Percentiles rank a stretch among this genome's conserved stretches.
These are phyloP conservation scores for Poronia punctata DNA, from an alignment of 495 filamentous ascomycete genomes.

Conservation along the genomic window DNA sequence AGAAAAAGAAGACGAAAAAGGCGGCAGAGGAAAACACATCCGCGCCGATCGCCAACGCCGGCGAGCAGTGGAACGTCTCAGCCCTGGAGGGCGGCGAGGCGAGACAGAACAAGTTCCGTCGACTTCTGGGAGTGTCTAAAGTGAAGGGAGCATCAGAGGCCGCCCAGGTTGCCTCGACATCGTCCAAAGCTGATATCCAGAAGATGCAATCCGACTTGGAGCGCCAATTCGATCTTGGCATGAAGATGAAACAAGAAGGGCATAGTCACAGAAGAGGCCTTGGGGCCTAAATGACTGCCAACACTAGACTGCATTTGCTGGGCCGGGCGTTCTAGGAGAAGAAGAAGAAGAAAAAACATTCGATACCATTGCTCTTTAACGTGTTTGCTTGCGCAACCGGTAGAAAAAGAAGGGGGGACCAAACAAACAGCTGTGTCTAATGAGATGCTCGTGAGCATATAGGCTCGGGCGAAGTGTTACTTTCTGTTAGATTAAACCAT, in stretches of 20 bases:
- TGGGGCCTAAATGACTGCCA: constrained; percentile 36
- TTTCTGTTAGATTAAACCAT: too few species aligned
- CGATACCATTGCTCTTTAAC: too few species aligned
- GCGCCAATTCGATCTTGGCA: constrained; percentile 51
- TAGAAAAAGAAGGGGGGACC: too few species aligned
- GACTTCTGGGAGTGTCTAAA: constrained; percentile 48
- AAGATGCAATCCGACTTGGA: constrained; percentile 49
- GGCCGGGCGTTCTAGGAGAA: constrained; percentile 14
- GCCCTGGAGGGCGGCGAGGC: constrained; percentile 42
- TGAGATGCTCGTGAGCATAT: too few species aligned
- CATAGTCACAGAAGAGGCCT: constrained; percentile 46
- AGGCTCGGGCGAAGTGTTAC: too few species aligned
- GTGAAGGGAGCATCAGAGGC: constrained; percentile 12
- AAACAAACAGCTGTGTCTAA: too few species aligned
- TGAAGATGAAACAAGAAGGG: constrained; percentile 50
- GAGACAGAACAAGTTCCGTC: constrained; percentile 50
- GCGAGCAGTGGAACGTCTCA: constrained; percentile 46
- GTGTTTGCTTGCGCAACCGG: too few species aligned
- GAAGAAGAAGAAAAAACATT: too few species aligned
- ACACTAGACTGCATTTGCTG: constrained; percentile 6
- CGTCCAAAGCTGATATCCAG: constrained; percentile 27
- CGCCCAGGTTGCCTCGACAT: constrained; percentile 3
- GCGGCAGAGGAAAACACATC: constrained; percentile 12
- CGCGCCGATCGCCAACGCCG: constrained; percentile 5
- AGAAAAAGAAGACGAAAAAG: constrained; percentile 15